phyloP scores from a whole-genome alignment of 495 filamentous ascomycete genomes.

The Neurospora sp. region DNA sequence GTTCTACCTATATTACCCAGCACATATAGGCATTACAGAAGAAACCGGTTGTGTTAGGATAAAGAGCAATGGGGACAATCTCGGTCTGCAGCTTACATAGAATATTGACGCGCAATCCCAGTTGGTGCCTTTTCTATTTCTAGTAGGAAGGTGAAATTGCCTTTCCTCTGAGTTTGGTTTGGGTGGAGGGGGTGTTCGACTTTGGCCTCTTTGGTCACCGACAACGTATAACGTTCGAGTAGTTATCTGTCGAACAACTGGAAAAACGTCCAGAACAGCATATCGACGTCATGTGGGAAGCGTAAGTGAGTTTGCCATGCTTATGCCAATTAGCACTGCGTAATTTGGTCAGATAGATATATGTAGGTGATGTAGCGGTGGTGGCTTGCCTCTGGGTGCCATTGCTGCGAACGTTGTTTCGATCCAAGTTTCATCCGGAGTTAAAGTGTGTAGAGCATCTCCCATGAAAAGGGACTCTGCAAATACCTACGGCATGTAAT shows the following conservation, averaged over 20 bases:
- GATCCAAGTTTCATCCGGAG: neutral
- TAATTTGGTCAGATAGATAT: neutral
- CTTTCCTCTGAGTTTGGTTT: neutral
- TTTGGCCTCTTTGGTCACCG: neutral
- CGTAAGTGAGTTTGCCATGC: neutral
- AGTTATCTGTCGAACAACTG: neutral
- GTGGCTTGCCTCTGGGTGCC: neutral
- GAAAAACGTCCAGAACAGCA: neutral
- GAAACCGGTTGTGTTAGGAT: conserved; percentile 22
- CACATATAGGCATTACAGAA: conserved; percentile 29
- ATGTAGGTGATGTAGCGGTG: neutral
- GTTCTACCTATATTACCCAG: conserved; percentile 32
- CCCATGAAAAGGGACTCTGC: neutral
- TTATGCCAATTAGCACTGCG: neutral
- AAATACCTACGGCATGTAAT: neutral
- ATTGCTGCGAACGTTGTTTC: neutral
- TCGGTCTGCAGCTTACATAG: conserved; percentile 26
- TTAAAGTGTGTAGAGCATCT: neutral
- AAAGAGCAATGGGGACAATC: conserved; percentile 23
- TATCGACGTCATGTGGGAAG: neutral
- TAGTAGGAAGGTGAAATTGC: neutral
- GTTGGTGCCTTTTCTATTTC: neutral
- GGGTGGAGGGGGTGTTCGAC: neutral
- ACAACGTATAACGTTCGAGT: neutral
- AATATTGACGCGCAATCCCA: conserved; percentile 15